Evolutionary conservation across 2,329 filamentous ascomycete genomes (phyloP).

Genomic region (Colletotrichum camelliae): DNA sequence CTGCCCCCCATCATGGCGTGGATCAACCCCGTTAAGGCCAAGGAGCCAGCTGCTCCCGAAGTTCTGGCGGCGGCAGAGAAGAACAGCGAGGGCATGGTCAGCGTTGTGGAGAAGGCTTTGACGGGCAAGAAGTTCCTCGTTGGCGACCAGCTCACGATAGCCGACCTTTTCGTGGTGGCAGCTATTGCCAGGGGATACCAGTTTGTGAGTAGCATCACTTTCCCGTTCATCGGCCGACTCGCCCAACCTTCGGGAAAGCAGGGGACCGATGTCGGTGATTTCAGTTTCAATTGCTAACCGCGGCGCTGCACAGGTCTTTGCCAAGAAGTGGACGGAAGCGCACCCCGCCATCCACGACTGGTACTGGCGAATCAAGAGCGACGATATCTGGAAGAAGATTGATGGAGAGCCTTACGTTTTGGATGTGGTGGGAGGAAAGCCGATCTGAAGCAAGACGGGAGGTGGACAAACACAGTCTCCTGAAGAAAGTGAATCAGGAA

Average conservation of each 20-base stretch:
- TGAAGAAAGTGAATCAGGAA: not conserved
- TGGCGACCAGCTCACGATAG: conserved; percentile 4
- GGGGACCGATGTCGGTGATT: not conserved
- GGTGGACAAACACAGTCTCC: not conserved
- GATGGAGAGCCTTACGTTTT: conserved; percentile 8
- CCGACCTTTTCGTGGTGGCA: not conserved
- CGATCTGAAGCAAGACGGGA: not conserved
- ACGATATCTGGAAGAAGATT: conserved; percentile 13
- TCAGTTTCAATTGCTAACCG: not conserved
- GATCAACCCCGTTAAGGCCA: conserved; percentile 8
- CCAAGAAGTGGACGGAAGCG: conserved; percentile 7
- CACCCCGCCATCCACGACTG: conserved; percentile 2
- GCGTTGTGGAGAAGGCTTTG: conserved; percentile 13
- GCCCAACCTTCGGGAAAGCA: not conserved
- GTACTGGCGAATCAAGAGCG: conserved; percentile 15
- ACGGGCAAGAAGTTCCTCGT: conserved; percentile 12
- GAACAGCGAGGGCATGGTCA: conserved; percentile 10
- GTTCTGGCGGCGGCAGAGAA: conserved; percentile 7
- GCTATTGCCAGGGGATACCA: conserved; percentile 9
- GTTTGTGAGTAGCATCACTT: not conserved
- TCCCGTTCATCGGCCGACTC: not conserved
- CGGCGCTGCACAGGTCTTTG: not conserved
- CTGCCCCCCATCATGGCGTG: conserved; percentile 10
- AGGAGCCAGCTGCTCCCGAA: not conserved
- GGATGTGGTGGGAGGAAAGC: conserved; percentile 12